Evolutionary conservation across 2,329 filamentous ascomycete genomes (phyloP).

Genomic region (Biscogniauxia mediterranea): DNA sequence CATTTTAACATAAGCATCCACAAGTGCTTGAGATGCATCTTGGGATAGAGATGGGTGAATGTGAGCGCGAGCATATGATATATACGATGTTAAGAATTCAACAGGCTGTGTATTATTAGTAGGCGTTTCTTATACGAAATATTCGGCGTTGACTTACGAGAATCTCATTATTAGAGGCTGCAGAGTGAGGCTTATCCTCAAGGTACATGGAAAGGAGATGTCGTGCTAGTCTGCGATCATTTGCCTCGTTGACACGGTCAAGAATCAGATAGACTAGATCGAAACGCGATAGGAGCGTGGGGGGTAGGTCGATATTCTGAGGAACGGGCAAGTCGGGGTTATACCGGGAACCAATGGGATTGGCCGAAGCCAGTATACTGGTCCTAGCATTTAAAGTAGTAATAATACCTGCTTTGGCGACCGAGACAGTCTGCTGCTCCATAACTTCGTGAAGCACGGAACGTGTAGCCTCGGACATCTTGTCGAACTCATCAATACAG

Average conservation of each 20-base stretch:
- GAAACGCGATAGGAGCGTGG: conserved; percentile 91
- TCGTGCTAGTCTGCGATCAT: conserved; percentile 82
- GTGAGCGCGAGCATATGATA: conserved; percentile 88
- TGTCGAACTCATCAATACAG: conserved; percentile 84
- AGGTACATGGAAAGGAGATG: conserved; percentile 96
- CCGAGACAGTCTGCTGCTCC: conserved; percentile 84
- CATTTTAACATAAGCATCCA: conserved; percentile 89
- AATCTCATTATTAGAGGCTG: conserved; percentile 70
- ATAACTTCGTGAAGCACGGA: conserved; percentile 85
- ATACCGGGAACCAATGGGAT: conserved; percentile 97
- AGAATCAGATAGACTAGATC: conserved; percentile 96
- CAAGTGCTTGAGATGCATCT: conserved; percentile 78
- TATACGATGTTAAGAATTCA: conserved; percentile 94
- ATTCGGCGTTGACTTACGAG: conserved; percentile 56
- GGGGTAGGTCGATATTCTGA: conserved; percentile 96
- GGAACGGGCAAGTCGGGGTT: conserved; percentile 94
- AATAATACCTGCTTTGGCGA: conserved; percentile 90
- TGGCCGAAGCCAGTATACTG: conserved; percentile 93
- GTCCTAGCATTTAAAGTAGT: conserved; percentile 95
- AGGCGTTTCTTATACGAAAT: conserved; percentile 1
- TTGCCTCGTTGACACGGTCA: conserved; percentile 87
- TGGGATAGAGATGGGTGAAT: conserved; percentile 80
- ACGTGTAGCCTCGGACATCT: conserved; percentile 77
- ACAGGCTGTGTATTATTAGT: conserved; percentile 61
- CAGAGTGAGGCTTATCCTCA: conserved; percentile 89